phyloP scores from a whole-genome alignment of 208 protist genomes.

The Wallacemonas sp. region DNA sequence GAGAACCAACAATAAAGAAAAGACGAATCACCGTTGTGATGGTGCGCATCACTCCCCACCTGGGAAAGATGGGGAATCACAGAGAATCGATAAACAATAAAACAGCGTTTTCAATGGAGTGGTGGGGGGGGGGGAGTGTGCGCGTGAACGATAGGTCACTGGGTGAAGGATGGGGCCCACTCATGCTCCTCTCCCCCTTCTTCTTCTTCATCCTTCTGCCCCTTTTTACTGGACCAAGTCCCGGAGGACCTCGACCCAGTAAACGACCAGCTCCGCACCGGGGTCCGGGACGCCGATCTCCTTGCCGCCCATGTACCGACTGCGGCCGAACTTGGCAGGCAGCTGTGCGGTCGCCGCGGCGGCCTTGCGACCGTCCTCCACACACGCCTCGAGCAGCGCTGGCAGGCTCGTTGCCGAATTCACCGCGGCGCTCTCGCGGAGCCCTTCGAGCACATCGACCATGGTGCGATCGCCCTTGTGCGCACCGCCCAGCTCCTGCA shows the following conservation, averaged over 20 bases:
- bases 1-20: conserved; percentile 2
- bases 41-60: too few relatives aligned
- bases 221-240: neutral
- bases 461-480: conserved; percentile 60
- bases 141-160: too few relatives aligned
- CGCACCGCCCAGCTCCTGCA: conserved; percentile 51
- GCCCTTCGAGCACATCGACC: conserved; percentile 60
- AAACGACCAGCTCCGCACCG: conserved; percentile 49
- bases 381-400: conserved; percentile 33
- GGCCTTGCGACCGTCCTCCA: conserved; percentile 25
- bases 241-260: conserved; percentile 28
- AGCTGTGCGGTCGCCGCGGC: conserved; percentile 32
- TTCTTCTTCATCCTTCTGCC: too few relatives aligned
- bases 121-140: too few relatives aligned
- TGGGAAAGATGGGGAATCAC: too few relatives aligned
- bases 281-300: conserved; percentile 59
- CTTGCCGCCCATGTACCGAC: conserved; percentile 52
- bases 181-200: neutral
- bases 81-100: too few relatives aligned
- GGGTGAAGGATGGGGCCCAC: neutral
- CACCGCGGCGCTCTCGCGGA: conserved; percentile 27
- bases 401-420: conserved; percentile 23
- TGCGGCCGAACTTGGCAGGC: conserved; percentile 50
- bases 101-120: too few relatives aligned
- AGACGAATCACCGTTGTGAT: too few relatives aligned